These are phyloP conservation scores for Wickerhamomyces bisporus DNA, from an alignment of 805 yeast genomes.

Conservation along the genomic window DNA sequence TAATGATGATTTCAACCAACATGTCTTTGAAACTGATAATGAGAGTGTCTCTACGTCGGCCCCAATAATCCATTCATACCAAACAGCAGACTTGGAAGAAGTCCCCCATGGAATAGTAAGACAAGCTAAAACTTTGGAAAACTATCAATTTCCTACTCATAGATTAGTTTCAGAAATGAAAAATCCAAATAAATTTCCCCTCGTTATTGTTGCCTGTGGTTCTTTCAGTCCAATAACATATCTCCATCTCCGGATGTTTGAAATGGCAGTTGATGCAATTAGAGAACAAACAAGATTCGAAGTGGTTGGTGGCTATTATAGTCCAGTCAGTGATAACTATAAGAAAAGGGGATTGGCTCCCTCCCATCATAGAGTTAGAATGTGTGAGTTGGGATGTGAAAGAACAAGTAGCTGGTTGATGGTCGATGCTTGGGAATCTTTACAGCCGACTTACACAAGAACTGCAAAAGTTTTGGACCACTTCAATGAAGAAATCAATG, in stretches of 20 bases:
- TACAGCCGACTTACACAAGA: constrained; percentile 85
- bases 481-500: constrained; percentile 90
- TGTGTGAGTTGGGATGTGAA: constrained; percentile 98
- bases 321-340: constrained; percentile 92
- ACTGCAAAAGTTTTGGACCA: constrained; percentile 96
- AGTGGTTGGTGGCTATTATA: constrained; percentile 93
- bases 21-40: constrained; percentile 2
- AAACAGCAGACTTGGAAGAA: constrained; percentile 92
- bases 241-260: constrained; percentile 93
- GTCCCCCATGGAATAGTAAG: constrained; percentile 92
- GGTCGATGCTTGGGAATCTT: constrained; percentile 99
- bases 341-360: constrained; percentile 90
- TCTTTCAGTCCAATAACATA: constrained; percentile 95
- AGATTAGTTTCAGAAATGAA: constrained; percentile 64
- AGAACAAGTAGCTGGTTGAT: constrained; percentile 94
- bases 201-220: constrained; percentile 96
- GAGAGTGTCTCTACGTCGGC: constrained; percentile 17
- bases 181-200: constrained; percentile 77
- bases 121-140: constrained; percentile 67
- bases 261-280: constrained; percentile 95
- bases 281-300: constrained; percentile 90
- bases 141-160: constrained; percentile 84
- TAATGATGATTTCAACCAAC: constrained; percentile 5
- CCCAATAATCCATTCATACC: constrained; percentile 38
- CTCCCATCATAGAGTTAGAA: constrained; percentile 84